Evolutionary conservation across 345 rosid genomes (phyloP), one percentile per base, ranked within the genome.

Genomic region (Lepidium sativum): DNA sequence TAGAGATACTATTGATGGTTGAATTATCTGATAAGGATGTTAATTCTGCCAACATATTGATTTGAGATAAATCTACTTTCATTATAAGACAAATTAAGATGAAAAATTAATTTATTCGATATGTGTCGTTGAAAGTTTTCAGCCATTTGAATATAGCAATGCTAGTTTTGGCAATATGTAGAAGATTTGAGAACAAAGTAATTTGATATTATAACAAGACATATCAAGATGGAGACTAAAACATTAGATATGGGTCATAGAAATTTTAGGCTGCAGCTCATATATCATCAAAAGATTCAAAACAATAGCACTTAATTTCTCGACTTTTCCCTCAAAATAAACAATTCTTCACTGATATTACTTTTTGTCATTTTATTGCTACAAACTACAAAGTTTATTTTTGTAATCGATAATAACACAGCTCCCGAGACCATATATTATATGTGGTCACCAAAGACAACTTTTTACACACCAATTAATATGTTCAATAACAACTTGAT

Each of bases 381-480:
- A 43, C 23, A n/a, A 21, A 31, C 38, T 16, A 27, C 49, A 58
- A 48, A 50, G 60, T 40, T 21, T 31, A 40, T 33, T 50, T 40
- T 20, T 39, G 43, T 21, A 40, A 20, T 40, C 29, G 60, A 40
- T 25, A 50, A 20, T 15, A n/a, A n/a, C n/a, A n/a, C n/a, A 23
- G 31, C 73, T 69, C 45, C 60, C 67, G 51, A 60, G 21, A 60
- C 54, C 18, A 41, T 40, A 60, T 23, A 40, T 50, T 59, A 68
- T 59, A 68, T 59, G 73, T 68, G 60, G 67, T 59, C 73, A 69
- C 73, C 35, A 33, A 43, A 41, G 44, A 35, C 38, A 68, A 25
- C 60, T 49, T 59, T 68, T 43, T 29, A 15, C 11, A 40, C 34
- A 49, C 59, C 72, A 68, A 49, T 48, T 27, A 20, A n/a, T n/a